Evolutionary conservation across 2,329 filamentous ascomycete genomes (phyloP).

Genomic region (Nemania sp.): DNA sequence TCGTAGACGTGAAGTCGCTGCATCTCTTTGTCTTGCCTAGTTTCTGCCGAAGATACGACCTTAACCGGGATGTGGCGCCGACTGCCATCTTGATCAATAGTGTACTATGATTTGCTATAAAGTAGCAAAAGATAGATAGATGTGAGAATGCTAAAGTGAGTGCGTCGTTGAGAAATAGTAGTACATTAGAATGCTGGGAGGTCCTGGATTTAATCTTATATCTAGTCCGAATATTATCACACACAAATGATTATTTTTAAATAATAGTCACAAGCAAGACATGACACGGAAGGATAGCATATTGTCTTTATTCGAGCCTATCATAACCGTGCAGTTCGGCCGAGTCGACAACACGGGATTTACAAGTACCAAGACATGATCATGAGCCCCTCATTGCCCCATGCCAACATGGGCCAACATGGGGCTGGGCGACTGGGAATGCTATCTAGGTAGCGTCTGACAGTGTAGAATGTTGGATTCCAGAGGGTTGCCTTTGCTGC

Average conservation of each 20-base stretch:
- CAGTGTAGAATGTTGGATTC: conserved; percentile 3
- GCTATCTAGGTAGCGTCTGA: conserved; percentile 25
- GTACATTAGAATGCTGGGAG: not conserved
- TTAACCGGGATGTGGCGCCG: conserved; percentile 42
- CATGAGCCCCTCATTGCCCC: conserved; percentile 38
- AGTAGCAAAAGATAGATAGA: not conserved
- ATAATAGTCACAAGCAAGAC: conserved; percentile 6
- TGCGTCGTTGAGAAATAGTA: not conserved
- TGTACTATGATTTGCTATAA: not conserved
- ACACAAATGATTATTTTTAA: not conserved
- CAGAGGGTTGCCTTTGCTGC: conserved; percentile 20
- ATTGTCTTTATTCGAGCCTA: conserved; percentile 9
- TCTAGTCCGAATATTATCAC: conserved; percentile 7
- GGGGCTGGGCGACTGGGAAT: conserved; percentile 22
- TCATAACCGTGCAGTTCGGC: conserved; percentile 1
- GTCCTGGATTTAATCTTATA: conserved; percentile 5
- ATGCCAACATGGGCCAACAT: conserved; percentile 18
- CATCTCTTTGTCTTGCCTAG: conserved; percentile 41
- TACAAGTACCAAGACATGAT: conserved; percentile 29
- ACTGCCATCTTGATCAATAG: conserved; percentile 42
- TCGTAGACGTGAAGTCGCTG: conserved; percentile 29
- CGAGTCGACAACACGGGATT: conserved; percentile 22
- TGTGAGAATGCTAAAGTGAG: not conserved
- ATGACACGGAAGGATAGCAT: conserved; percentile 5
- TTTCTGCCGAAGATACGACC: conserved; percentile 43